A percentile compares a stretch with the other conserved stretches of the same genome.
Evolutionary conservation across 2,329 filamentous ascomycete genomes (phyloP).

Genomic region (Cyphellophora attinorum): DNA sequence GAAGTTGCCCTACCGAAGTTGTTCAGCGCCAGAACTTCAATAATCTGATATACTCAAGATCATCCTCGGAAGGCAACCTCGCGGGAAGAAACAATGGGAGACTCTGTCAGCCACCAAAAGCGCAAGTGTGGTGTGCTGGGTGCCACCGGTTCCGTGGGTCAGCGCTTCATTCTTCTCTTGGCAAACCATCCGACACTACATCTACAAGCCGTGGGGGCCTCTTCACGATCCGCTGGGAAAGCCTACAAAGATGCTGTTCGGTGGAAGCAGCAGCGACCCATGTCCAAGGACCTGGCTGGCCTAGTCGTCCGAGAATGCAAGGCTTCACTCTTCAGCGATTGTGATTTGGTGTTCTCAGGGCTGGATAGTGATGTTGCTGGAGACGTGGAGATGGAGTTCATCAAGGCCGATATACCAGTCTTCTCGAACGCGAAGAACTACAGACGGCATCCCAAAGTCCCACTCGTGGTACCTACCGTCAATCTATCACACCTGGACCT

Average conservation of each 20-base stretch:
- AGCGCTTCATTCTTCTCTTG: conserved; percentile 89
- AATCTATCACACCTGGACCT: conserved; percentile 81
- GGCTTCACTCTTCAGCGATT: conserved; percentile 73
- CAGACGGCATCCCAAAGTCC: conserved; percentile 79
- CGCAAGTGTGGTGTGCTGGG: conserved; percentile 17
- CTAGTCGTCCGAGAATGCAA: conserved; percentile 79
- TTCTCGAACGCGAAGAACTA: conserved; percentile 99
- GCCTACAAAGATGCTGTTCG: conserved; percentile 86
- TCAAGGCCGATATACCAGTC: conserved; percentile 76
- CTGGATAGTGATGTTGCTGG: conserved; percentile 88
- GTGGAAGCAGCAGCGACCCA: conserved; percentile 86
- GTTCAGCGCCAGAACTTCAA: too few species aligned
- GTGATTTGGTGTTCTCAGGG: conserved; percentile 87
- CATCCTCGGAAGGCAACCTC: too few species aligned
- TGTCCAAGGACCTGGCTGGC: conserved; percentile 65
- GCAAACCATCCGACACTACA: conserved; percentile 78
- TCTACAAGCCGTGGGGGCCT: conserved; percentile 83
- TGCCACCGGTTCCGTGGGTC: conserved; percentile 68
- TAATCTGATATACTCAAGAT: too few species aligned
- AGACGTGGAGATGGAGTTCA: conserved; percentile 85
- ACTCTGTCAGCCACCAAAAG: conserved; percentile 6
- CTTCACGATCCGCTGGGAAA: conserved; percentile 80
- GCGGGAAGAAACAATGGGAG: too few species aligned
- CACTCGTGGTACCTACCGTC: conserved; percentile 88
- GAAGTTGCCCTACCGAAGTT: too few species aligned